Evolutionary conservation across 495 filamentous ascomycete species (phyloP), one percentile per base, ranked within the genome.

Genomic region (Trypethelium eluteriae): DNA sequence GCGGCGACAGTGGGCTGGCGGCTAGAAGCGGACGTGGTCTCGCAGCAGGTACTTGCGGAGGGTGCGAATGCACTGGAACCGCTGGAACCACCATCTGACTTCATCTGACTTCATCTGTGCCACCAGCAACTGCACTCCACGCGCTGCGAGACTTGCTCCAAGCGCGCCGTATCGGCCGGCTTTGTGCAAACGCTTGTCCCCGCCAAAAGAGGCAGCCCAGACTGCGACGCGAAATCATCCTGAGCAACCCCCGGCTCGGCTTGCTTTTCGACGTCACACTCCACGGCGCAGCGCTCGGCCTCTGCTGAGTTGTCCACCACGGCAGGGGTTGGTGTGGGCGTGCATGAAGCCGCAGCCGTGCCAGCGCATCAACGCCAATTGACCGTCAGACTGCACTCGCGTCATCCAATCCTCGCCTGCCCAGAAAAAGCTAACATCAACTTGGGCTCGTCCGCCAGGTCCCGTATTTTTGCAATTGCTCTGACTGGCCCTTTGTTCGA

Each of bases 401-500:
- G 53, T 59, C 53, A 59, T 32, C 53, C 53, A 59, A 59, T 59
- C 10, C 25, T 32, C 7, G 53, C 7, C 53, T 7, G 32, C 53
- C 5, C 53, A 59, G 53, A 34, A 59, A 59, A 59, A 35, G 32
- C 53, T 59, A 59, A 59, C 53, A 59, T 59, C 32, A 59, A 25
- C 49, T 53, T 18, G 49, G 49, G 49, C 49, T 53, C 49, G 53
- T 18, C 53, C 25, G 53, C 14, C 53, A 59, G 53, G 53, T 59
- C 53, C 53, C 53, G 53, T 36, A 59, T 32, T 59, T 59, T 25
- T 34, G 25, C 53, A 59, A 4, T 59, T 59, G 53, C 53, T 59
- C 25, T 59, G 53, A 59, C 53, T 59, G 53, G 53, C 32, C 53
- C 53, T 59, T 59, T 32, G 53, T 59, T 59, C 53, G 53, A 59